Conservation (phyloP, 2,329 filamentous ascomycete species). For the Alternaria novae-zelandiae region DNA sequence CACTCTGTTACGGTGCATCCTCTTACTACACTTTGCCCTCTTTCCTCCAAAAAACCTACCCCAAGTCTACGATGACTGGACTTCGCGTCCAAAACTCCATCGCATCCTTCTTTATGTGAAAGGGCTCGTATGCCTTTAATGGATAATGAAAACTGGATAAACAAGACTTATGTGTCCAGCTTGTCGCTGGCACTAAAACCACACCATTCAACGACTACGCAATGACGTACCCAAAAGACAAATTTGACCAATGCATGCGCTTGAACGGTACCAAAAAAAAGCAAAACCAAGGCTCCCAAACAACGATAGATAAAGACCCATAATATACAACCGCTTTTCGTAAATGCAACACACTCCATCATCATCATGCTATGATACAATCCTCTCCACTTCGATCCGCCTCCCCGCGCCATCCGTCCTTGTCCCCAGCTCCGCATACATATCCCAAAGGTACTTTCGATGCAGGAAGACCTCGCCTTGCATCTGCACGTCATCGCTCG, state of each 20-base stretch:
- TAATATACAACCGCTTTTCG: neutral
- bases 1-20: rapidly evolving
- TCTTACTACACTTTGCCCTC: too few relatives aligned
- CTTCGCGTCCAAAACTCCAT: too few relatives aligned
- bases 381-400: neutral
- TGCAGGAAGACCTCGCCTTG: constrained; percentile 19
- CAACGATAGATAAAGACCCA: neutral
- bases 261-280: neutral
- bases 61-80: too few relatives aligned
- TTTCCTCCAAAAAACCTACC: too few relatives aligned
- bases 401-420: constrained; percentile 1
- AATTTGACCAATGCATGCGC: neutral
- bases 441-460: constrained; percentile 21
- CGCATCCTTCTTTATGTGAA: too few relatives aligned
- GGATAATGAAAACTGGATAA: rapidly evolving
- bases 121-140: neutral
- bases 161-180: neutral
- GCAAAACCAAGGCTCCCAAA: neutral
- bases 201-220: neutral
- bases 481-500: constrained; percentile 17
- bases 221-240: neutral
- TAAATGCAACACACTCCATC: neutral
- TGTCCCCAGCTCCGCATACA: constrained; percentile 28
- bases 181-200: neutral
- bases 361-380: neutral